Base-by-base conservation (phyloP, 176 grass and related monocot genomes). In the Ensete ventricosum region DNA sequence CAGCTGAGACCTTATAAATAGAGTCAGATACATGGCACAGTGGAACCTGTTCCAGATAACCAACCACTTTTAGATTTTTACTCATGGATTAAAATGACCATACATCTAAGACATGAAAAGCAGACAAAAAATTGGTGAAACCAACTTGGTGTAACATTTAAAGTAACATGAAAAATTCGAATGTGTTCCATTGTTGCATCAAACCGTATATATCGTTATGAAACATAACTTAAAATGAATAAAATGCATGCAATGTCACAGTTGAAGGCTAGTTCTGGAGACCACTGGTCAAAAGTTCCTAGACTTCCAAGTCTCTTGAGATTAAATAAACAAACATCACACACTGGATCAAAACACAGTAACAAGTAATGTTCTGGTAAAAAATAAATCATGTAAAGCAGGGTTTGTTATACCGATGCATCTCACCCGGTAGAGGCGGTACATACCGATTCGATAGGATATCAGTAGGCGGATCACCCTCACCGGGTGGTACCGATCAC, bases 21-120 rank as follows among this genome's bases (percentile, higher is more conserved):
- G 86, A 60, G 52, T 93, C 90, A 50, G 90, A 86, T 64, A 98
- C 83, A 79, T 98, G 70, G 80, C 78, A 87, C 78, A 98, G 17
- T 3, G 95, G 95, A 24, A 87, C 74, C 95, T 98, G 85, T 54
- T 74, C 49, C 1, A 71, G 55, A 55, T 54, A 64, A 69, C 55
- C 13, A 26, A 66, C 55, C 50, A 14, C 20, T 62, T 71, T 76
- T 60, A 85, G 25, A 78, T 11, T 81, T 67, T 2, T 62, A 80
- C 53, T 54, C 34, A 87, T 48, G 67, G 19, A 9, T 69, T 29
- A 19, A 69, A 69, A 9, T 13, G 49, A 9, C 12, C 26, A 13
- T 49, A 20, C 13, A 49, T 50, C 26, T 19, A 13, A 9, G 14
- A 23, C 29, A 14, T 8, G 14, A 49, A 69, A 9, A 49, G 24